Evolutionary conservation across 495 filamentous ascomycete species (phyloP).

Genomic region (Letharia columbiana): DNA sequence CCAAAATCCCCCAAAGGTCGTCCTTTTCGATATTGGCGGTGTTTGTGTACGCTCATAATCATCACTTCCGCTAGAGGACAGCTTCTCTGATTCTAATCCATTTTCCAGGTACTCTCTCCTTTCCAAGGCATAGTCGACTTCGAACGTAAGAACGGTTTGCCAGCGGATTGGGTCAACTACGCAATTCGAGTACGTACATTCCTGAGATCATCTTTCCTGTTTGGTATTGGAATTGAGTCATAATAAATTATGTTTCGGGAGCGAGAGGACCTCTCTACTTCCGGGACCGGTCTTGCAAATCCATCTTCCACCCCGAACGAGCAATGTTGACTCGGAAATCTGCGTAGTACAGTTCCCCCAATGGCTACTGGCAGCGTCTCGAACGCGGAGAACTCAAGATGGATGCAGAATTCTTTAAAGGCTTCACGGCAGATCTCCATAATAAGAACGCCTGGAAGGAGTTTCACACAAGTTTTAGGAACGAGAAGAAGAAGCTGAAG

Average conservation of each 20-base stretch:
- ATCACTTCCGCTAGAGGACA: background rate
- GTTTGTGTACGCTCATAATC: conserved; percentile 66
- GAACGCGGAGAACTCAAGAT: conserved; percentile 68
- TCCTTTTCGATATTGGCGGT: conserved; percentile 94
- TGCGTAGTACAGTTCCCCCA: conserved; percentile 47
- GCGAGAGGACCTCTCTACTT: too few relatives aligned
- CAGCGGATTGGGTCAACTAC: conserved; percentile 82
- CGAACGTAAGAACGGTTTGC: conserved; percentile 64
- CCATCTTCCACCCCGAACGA: too few relatives aligned
- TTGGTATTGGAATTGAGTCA: too few relatives aligned
- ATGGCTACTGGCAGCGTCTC: conserved; percentile 78
- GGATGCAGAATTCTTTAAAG: conserved; percentile 64
- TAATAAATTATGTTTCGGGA: too few relatives aligned
- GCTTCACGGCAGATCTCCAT: conserved; percentile 66
- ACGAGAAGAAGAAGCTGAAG: conserved; percentile 27
- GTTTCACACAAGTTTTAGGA: conserved; percentile 40
- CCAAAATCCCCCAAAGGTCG: conserved; percentile 54
- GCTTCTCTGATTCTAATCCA: background rate
- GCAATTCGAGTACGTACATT: conserved; percentile 50
- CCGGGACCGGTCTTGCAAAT: too few relatives aligned
- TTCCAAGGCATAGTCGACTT: conserved; percentile 90
- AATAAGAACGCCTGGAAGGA: conserved; percentile 55
- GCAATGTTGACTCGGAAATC: too few relatives aligned
- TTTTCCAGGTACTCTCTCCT: conserved; percentile 69
- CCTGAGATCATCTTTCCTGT: too few relatives aligned